Evolutionary conservation across 768 basidiomycete species (phyloP), one percentile per base, ranked within the genome.

Genomic region (Cytidiella melzeri): DNA sequence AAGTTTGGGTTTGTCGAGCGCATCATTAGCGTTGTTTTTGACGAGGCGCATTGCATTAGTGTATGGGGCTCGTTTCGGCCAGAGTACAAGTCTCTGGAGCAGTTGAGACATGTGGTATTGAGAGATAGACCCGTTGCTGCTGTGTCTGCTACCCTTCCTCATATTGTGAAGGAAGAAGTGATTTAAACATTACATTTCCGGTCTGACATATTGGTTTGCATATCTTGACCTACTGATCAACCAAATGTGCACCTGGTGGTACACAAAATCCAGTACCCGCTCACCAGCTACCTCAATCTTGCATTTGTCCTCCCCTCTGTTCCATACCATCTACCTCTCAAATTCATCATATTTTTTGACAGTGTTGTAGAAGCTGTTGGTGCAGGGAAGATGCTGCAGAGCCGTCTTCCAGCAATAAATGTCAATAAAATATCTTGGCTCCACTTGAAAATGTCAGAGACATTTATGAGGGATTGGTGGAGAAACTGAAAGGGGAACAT

Each of bases 41-140:
- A 74, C 45, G 69, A 74, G 53, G 71, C 57, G 0, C 72, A 74
- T 41, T 71, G 70, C 45, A 61, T 70, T 18, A 67, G 59, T n/a
- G 56, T 62, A 40, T 73, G 72, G 72, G 63, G 62, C 10, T 41
- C 36, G 3, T 74, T 75, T 51, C 56, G 68, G 0, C 57, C 57
- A 3, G 65, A 69, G 15, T 75, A 72, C 48, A 40, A 30, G 15
- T 43, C 60, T 10, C 23, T 67, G 1, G 57, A 57, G 5, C 50
- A 46, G 2, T 36, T 69, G 3, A 61, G 57, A 0, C 63, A 57
- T 50, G 47, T 69, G 4, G 54, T 74, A 5, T 57, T 67, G 2
- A 51, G 51, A 4, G 5, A n/a, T 1, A 57, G 67, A 10, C 66
- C 61, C 4, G 63, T 69, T 27, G 58, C 6, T 7, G 15, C 15